Base-by-base conservation (phyloP, 768 basidiomycete species). In the Pisolithus tinctorius region DNA sequence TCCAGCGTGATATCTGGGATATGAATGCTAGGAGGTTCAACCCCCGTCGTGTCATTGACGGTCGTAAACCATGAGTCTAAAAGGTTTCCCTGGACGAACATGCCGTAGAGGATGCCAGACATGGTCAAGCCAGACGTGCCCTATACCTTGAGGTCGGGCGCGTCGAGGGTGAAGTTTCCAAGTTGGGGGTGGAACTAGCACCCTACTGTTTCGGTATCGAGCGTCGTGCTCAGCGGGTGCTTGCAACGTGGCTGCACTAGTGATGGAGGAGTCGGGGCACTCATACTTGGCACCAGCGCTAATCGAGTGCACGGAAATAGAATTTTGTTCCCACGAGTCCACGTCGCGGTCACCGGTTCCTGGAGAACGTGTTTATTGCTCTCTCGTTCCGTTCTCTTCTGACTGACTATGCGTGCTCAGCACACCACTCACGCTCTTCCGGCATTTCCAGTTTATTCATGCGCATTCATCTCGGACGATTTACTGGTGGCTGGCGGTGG, bases 361-460 rank as follows among this genome's bases (percentile, higher is more conserved):
- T 10, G 11, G 37, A 34, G 41, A 38, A 50, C 49, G 44, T 34
- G 42, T 39, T 16, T n/a, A 16, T 16, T 9, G 38, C 38, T n/a
- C 17, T 17, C 11, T 11, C 40, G 20, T 20, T 20, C 14, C 34
- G 31, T 14, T 14, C 34, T 34, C 34, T 11, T 17, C 27, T 51
- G 60, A 45, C 43, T 7, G 26, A 30, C 26, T 58, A 96, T 96
- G 82, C 83, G 93, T 52, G 81, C 88, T 45, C 75, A 79, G 55
- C 94, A 97, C 67, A 82, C 81, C 3, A 64, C 78, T 23, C 91
- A 95, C 60, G 64, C 83, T n/a, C 75, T 94, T 9, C 77, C 85
- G 7, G 71, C 80, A 1, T 97, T 95, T 64, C 95, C 95, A 0
- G 84, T 96, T 46, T 96, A 93, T 63, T 89, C 89, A 4, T 82